Conservation (phyloP, 2,329 filamentous ascomycete species). For the Westerdykella sp. region DNA sequence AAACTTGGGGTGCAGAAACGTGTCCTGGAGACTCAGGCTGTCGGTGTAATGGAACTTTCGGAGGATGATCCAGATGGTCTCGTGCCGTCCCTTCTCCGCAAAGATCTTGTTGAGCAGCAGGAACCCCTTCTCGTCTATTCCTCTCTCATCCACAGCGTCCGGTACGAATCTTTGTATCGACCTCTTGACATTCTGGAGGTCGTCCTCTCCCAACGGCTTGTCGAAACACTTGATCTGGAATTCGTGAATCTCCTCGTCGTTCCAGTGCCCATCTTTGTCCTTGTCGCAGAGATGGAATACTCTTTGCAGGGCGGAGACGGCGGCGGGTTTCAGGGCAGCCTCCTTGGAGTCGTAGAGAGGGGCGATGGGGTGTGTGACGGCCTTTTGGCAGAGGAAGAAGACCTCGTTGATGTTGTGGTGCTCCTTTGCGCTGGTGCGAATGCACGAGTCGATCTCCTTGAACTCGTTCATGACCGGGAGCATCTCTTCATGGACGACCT, state of each 20-base stretch:
- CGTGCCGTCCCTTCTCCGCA: conserved; percentile 92
- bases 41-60: conserved; percentile 95
- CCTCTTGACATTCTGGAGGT: conserved; percentile 84
- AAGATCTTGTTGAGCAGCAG: conserved; percentile 91
- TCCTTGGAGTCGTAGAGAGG: conserved; percentile 97
- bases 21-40: conserved; percentile 84
- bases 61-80: conserved; percentile 97
- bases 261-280: conserved; percentile 89
- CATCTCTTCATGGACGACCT: conserved; percentile 95
- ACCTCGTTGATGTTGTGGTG: conserved; percentile 90
- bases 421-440: conserved; percentile 84
- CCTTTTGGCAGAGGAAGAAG: conserved; percentile 97
- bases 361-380: conserved; percentile 93
- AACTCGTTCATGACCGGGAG: conserved; percentile 97
- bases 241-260: conserved; percentile 80
- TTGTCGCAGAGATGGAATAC: conserved; percentile 96
- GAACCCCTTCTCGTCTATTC: conserved; percentile 78
- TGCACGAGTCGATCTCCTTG: conserved; percentile 97
- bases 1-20: conserved; percentile 85
- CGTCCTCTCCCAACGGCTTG: conserved; percentile 71
- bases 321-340: conserved; percentile 73
- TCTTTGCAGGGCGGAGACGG: conserved; percentile 75
- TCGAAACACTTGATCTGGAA: conserved; percentile 92
- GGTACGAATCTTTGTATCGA: conserved; percentile 68
- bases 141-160: conserved; percentile 52